phyloP scores from a whole-genome alignment of 768 basidiomycete genomes.

The Candolleomyces eurysporus region DNA sequence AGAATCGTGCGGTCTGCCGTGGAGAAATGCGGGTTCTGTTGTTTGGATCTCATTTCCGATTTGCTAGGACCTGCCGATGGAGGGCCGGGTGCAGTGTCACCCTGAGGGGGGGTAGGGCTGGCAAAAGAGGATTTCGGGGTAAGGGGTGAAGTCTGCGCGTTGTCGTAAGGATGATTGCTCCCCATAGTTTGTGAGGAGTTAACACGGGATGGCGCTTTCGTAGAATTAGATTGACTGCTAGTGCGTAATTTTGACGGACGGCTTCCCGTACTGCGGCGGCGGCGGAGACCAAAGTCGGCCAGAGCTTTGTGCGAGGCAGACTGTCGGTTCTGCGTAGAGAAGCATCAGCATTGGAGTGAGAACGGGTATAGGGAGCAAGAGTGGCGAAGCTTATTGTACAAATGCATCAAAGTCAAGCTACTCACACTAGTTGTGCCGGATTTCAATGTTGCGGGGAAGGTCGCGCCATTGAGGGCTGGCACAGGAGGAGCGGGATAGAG shows the following conservation, averaged over 20 bases:
- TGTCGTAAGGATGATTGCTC: neutral
- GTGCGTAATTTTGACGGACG: constrained; percentile 6
- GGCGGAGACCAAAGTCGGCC: constrained; percentile 24
- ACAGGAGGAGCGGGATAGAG: constrained; percentile 23
- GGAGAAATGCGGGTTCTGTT: constrained; percentile 40
- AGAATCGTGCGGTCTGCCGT: constrained; percentile 63
- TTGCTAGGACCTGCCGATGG: neutral
- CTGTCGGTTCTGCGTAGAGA: constrained; percentile 21
- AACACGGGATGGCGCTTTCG: neutral
- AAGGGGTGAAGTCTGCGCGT: neutral
- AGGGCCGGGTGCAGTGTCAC: neutral
- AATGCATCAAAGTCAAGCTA: neutral
- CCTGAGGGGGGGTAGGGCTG: neutral
- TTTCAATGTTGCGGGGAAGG: neutral
- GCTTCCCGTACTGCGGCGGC: constrained; percentile 15
- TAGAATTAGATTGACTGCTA: neutral
- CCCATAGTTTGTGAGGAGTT: constrained; percentile 3
- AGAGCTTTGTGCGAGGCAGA: constrained; percentile 25
- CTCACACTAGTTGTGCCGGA: constrained; percentile 12
- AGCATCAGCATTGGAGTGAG: neutral
- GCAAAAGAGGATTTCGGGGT: neutral
- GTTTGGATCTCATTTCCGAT: neutral
- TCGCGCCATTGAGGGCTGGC: constrained; percentile 3
- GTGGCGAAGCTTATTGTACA: neutral
- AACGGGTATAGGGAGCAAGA: neutral